Evolutionary conservation across 768 basidiomycete species (phyloP), one percentile per base, ranked within the genome.

Genomic region (Floccularia luteovirens): DNA sequence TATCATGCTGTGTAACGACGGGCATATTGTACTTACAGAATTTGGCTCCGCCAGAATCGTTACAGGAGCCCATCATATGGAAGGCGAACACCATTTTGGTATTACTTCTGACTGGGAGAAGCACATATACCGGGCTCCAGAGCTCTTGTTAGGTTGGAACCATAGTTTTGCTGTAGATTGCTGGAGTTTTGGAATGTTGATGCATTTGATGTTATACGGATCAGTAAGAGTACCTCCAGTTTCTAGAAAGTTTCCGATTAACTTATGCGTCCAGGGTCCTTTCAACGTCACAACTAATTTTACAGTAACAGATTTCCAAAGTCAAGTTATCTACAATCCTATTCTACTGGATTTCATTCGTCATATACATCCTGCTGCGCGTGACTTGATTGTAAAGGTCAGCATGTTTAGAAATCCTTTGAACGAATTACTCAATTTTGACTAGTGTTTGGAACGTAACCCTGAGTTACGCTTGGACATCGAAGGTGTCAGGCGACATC

Each of bases 381-480:
- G 59, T 20, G 70, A 73, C 51, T 53, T 79, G 31, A 63, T 78
- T 12, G 33, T 50, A 5, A 69, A 67, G 59, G 77, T 75, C 42
- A 14, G 61, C 25, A n/a, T 4, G 10, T 30, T 27, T 8, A 24
- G 7, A 31, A 4, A 14, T 12, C 22, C n/a, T 10, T 24, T n/a
- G n/a, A n/a, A n/a, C n/a, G n/a, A 31, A 12, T 16, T 12, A 4
- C 3, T 43, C 17, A 4, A 21, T 24, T 27, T 12, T 48, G 36
- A 31, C 38, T 51, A 79, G 77, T 79, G 77, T 43, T 52, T 79
- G 13, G 70, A 79, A 55, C 66, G 71, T 17, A 79, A 81, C 51
- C 68, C 79, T 11, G 53, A 59, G 2, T 48, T 73, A 19, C 70
- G 77, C 24, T 52, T 63, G 37, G 57, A 55, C 39, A 63, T 69